Evolutionary conservation across 2,329 filamentous ascomycete species (phyloP).

Genomic region (Ophiocordyceps sinensis): DNA sequence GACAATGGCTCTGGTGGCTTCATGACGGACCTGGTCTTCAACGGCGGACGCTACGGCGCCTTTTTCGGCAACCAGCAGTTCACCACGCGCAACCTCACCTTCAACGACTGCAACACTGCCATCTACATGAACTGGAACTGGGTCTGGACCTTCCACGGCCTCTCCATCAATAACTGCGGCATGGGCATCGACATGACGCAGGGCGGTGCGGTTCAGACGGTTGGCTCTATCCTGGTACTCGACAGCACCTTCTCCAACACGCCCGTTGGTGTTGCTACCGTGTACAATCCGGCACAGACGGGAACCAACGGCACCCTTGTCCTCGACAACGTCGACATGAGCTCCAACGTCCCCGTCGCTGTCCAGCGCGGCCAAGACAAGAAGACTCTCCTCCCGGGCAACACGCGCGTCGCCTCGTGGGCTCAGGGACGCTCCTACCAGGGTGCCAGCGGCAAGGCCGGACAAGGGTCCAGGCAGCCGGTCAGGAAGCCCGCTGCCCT

Average conservation of each 20-base stretch:
- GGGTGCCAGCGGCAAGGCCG: constrained; percentile 29
- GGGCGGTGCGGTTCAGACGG: constrained; percentile 48
- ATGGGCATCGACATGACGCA: constrained; percentile 64
- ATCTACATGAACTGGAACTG: constrained; percentile 90
- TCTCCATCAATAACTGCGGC: constrained; percentile 60
- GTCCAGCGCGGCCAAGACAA: constrained; percentile 46
- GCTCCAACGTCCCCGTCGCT: constrained; percentile 48
- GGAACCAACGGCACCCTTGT: constrained; percentile 31
- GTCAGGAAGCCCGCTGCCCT: background rate
- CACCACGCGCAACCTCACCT: constrained; percentile 68
- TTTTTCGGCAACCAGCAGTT: constrained; percentile 83
- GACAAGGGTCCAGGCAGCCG: constrained; percentile 35
- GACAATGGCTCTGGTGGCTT: constrained; percentile 76
- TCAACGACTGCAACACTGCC: constrained; percentile 70
- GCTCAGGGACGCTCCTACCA: constrained; percentile 66
- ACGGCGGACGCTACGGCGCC: constrained; percentile 63
- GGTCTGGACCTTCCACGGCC: constrained; percentile 66
- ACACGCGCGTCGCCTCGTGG: constrained; percentile 56
- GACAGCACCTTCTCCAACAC: constrained; percentile 72
- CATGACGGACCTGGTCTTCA: constrained; percentile 72
- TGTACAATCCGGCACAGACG: background rate
- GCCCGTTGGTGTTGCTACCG: constrained; percentile 39
- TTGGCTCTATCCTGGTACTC: constrained; percentile 71
- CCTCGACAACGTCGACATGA: constrained; percentile 73
- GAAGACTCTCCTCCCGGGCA: constrained; percentile 54